Conservation (phyloP, 768 basidiomycete species). For the Leccinum ochraceum region DNA sequence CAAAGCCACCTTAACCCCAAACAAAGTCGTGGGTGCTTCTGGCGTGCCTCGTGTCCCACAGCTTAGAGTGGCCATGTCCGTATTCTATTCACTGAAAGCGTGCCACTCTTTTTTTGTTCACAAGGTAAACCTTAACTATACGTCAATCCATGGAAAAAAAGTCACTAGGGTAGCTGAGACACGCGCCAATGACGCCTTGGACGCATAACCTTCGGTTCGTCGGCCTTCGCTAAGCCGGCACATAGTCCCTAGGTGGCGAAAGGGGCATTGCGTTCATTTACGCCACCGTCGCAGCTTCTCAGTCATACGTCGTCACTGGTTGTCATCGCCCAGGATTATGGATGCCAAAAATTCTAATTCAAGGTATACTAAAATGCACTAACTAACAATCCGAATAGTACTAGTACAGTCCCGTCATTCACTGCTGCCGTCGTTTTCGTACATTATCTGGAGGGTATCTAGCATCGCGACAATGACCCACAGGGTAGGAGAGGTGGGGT, state of each 20-base stretch:
- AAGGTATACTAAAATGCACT: conserved; percentile 36
- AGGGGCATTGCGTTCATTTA: conserved; percentile 7
- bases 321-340: background rate
- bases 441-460: conserved; percentile 33
- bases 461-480: conserved; percentile 35
- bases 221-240: conserved; percentile 15
- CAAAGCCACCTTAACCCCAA: conserved; percentile 25
- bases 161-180: conserved; percentile 19
- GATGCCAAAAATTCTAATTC: conserved; percentile 36
- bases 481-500: conserved; percentile 15
- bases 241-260: conserved; percentile 28
- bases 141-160: conserved; percentile 18
- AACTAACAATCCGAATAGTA: conserved; percentile 34
- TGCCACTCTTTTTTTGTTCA: conserved; percentile 7
- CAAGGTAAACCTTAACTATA: conserved; percentile 24
- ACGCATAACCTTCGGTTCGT: conserved; percentile 15
- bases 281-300: conserved; percentile 16
- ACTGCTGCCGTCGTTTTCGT: conserved; percentile 29
- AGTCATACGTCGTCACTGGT: background rate
- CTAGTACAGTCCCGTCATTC: conserved; percentile 35
- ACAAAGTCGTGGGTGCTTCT: conserved; percentile 27
- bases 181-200: conserved; percentile 14
- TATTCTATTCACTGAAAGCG: conserved; percentile 7
- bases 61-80: conserved; percentile 3
- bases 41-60: conserved; percentile 30